Base-by-base conservation (phyloP, 2,329 filamentous ascomycete genomes). In the Venturia pyrina region DNA sequence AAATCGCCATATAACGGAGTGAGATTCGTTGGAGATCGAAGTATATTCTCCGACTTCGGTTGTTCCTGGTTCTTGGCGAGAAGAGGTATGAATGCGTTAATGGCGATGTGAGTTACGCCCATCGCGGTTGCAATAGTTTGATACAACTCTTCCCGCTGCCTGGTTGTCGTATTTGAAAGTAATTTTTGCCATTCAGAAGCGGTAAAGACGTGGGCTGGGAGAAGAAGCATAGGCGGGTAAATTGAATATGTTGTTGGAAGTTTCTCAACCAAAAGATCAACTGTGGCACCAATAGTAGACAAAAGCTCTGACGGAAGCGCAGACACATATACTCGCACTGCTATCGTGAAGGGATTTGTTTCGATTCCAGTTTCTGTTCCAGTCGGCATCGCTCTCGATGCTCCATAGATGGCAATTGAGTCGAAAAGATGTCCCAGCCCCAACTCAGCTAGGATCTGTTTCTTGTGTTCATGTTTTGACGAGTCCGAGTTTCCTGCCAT, bases 1-100 rank as follows among this genome's bases (percentile, higher is more conserved):
- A 96, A 96, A 73, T 88, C 80, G 28, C 92, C 92, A 73, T 87
- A 79, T 0, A 97, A 78, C 24, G 88, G 87, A 2, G 82, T 81
- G 40, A 97, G 80, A 21, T 87, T 84, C 53, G 81, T 83, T 0
- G 93, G 93, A 62, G 86, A 87, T 57, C 93, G 85, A 66, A 96
- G 81, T 17, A 89, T 78, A 73, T 96, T 96, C 3, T 74, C 72
- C n/a, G 72, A 66, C 1, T n/a, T 11, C 17, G 28, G 17, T n/a
- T 59, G 5, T 0, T 67, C 53, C 63, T 71, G 70, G 24, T 19
- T 32, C 21, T 53, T 37, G 53, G 63, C 46, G 43, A 67, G 2
- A 34, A 63, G 46, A 0, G 80, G 78, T 32, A 87, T 87, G 0
- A 84, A 83, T 2, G 81, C 81, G 70, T 85, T 87, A 65, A 83